Conservation (phyloP, 2,329 filamentous ascomycete genomes). For the Capronia epimyces region DNA sequence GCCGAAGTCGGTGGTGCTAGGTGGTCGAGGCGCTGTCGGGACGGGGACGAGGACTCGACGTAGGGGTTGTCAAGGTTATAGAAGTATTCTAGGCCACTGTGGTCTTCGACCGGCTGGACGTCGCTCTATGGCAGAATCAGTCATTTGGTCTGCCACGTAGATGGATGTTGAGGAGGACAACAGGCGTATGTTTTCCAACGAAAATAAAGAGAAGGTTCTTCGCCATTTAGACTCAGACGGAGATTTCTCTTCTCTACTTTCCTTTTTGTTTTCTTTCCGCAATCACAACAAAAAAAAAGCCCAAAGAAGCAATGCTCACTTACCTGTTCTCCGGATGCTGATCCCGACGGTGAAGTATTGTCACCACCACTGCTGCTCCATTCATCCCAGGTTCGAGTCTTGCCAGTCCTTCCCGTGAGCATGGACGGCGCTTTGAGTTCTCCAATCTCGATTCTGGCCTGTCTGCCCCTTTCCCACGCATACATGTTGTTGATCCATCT, state of each 20-base stretch:
- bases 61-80: constrained; percentile 16
- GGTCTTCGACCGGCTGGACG: constrained; percentile 2
- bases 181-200: no score
- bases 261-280: no score
- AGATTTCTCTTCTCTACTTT: no score
- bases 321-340: neutral
- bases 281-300: neutral
- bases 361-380: constrained; percentile 6
- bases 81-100: constrained; percentile 1
- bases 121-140: neutral
- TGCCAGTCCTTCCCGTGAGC: constrained; percentile 6
- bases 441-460: constrained; percentile 11
- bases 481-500: constrained; percentile 24
- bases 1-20: constrained; percentile 6
- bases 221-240: no score
- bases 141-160: no score
- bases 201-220: no score
- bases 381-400: constrained; percentile 14
- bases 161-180: no score
- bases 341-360: neutral
- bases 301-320: neutral
- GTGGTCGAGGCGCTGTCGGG: constrained; percentile 4
- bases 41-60: constrained; percentile 3
- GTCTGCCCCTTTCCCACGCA: constrained; percentile 12
- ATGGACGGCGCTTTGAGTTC: constrained; percentile 12